Evolutionary conservation across 371 early-diverging fungal genomes (phyloP).

Genomic region (Mucor indicus): DNA sequence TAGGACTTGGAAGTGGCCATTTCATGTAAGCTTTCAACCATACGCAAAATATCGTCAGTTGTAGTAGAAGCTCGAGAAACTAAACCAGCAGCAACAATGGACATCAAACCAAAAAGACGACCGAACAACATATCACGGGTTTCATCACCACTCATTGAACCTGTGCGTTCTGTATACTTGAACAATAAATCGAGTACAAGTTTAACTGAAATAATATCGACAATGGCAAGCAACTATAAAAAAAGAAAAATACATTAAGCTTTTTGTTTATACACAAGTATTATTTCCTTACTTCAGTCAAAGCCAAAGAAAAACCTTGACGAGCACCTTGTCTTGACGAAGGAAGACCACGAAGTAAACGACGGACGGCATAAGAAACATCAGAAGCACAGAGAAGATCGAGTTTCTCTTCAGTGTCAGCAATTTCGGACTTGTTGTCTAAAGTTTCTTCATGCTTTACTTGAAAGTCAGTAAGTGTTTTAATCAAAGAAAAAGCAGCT

Average conservation of each 20-base stretch:
- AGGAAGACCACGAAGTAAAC: conserved; percentile 85
- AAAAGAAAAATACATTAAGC: not conserved
- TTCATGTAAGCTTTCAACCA: conserved; percentile 66
- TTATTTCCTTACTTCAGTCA: conserved; percentile 69
- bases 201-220: conserved; percentile 47
- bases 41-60: conserved; percentile 61
- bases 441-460: conserved; percentile 34
- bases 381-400: conserved; percentile 67
- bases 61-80: conserved; percentile 62
- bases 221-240: conserved; percentile 34
- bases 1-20: conserved; percentile 72
- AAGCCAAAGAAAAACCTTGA: conserved; percentile 92
- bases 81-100: conserved; percentile 80
- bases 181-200: conserved; percentile 69
- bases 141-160: conserved; percentile 72
- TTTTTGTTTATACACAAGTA: not conserved
- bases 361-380: conserved; percentile 84
- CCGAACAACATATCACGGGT: conserved; percentile 87
- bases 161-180: conserved; percentile 58
- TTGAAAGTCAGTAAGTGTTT: conserved; percentile 49
- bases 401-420: conserved; percentile 58
- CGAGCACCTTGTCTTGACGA: conserved; percentile 88
- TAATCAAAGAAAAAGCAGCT: conserved; percentile 53
- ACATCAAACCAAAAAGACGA: conserved; percentile 83
- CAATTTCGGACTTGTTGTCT: conserved; percentile 24